Evolutionary conservation across 2,329 filamentous ascomycete species (phyloP).

Genomic region (Piedraia hortae): DNA sequence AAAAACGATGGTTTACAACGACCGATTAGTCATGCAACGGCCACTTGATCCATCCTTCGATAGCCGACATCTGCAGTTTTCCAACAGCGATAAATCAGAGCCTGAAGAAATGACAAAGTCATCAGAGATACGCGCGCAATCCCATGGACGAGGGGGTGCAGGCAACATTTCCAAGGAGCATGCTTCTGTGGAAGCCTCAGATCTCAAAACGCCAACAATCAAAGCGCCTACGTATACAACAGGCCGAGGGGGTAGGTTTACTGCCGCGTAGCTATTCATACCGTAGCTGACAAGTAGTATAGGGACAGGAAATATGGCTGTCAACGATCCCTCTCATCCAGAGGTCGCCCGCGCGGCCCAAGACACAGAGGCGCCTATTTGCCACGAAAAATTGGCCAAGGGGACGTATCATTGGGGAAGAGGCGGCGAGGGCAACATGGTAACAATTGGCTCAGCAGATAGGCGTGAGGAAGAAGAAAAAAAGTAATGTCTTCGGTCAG

Average conservation of each 20-base stretch:
- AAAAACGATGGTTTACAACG: too few relatives aligned
- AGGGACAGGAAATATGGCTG: constrained; percentile 57
- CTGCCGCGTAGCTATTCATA: constrained; percentile 39
- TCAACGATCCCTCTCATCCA: constrained; percentile 36
- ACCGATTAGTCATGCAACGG: too few relatives aligned
- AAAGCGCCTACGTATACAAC: constrained; percentile 70
- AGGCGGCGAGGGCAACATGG: constrained; percentile 46
- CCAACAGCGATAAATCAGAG: constrained; percentile 97
- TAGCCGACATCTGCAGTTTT: too few relatives aligned
- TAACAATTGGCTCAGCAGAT: constrained; percentile 19
- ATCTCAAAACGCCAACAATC: constrained; percentile 57
- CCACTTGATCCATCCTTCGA: too few relatives aligned
- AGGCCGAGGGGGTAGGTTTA: constrained; percentile 43
- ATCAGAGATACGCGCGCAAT: constrained; percentile 14
- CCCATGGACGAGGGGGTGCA: constrained; percentile 49
- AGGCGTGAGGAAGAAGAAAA: too few relatives aligned
- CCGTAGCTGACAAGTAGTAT: constrained; percentile 16
- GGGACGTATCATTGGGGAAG: constrained; percentile 40
- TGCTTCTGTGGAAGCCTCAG: constrained; percentile 17
- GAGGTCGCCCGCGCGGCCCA: constrained; percentile 50
- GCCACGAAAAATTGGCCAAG: constrained; percentile 25
- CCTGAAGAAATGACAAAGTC: constrained; percentile 93
- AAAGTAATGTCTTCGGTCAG: too few relatives aligned
- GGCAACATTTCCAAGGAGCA: constrained; percentile 19
- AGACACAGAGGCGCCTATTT: constrained; percentile 37